These are phyloP conservation scores for Pichia heedii DNA, from an alignment of 805 yeast species.

Conservation along the genomic window DNA sequence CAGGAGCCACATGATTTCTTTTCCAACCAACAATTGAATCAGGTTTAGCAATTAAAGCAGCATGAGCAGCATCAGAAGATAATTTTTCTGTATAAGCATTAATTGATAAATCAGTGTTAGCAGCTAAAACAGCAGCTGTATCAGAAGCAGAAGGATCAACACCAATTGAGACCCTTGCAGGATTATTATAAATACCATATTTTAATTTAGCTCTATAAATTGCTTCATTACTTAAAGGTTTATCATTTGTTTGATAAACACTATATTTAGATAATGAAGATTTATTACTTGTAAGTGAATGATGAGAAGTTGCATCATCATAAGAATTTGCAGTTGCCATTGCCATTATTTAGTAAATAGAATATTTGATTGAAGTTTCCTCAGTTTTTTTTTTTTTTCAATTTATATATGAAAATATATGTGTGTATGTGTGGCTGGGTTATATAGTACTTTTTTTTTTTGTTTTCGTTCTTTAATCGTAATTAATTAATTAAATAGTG, in stretches of 20 bases:
- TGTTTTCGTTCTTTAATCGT: too few relatives aligned
- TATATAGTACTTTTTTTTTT: too few relatives aligned
- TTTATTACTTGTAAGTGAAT: conserved; percentile 17
- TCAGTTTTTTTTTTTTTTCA: not conserved
- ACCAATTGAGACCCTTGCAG: conserved; percentile 46
- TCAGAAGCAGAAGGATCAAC: conserved; percentile 61
- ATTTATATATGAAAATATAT: too few relatives aligned
- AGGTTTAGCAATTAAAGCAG: conserved; percentile 44
- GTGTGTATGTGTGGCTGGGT: too few relatives aligned
- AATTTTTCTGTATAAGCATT: conserved; percentile 54
- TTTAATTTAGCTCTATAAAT: conserved; percentile 64
- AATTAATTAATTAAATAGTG: too few relatives aligned
- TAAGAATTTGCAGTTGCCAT: conserved; percentile 7
- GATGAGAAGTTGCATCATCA: conserved; percentile 20
- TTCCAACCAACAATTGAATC: conserved; percentile 41
- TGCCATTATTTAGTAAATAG: conserved; percentile 14
- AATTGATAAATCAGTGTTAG: conserved; percentile 53
- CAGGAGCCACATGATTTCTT: conserved; percentile 35
- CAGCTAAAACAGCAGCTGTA: conserved; percentile 70
- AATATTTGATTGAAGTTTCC: too few relatives aligned
- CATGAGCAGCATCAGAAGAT: conserved; percentile 58
- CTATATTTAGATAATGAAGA: conserved; percentile 26
- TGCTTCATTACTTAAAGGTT: conserved; percentile 67
- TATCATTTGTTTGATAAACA: conserved; percentile 61
- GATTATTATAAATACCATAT: conserved; percentile 53